Percentiles rank a stretch among this genome's conserved stretches.
These are phyloP conservation scores for Pharnaceum exiguum DNA, from an alignment of 148 eudicot species.

Conservation along the genomic window DNA sequence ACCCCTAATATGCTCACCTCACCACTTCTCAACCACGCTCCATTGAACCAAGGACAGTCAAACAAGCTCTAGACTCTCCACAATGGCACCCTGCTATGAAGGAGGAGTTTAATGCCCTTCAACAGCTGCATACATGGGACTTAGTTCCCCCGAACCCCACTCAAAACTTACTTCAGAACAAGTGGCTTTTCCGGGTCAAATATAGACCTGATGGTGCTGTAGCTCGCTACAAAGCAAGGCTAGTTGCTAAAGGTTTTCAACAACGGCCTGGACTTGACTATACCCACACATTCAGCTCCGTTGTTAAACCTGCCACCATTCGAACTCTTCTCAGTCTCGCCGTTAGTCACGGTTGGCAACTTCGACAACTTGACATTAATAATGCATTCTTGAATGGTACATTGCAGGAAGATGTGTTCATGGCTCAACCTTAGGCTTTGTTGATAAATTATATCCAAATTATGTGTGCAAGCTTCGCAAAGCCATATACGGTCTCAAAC, in stretches of 20 bases:
- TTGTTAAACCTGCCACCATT: background rate
- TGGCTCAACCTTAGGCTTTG: conserved; percentile 2
- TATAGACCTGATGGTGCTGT: background rate
- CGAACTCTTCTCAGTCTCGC: background rate
- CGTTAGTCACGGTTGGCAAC: background rate
- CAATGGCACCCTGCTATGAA: background rate
- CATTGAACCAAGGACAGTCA: background rate
- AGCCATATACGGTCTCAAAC: conserved; percentile 1
- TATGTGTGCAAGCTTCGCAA: background rate
- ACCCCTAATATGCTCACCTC: background rate
- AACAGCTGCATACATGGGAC: background rate
- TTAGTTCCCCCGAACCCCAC: background rate
- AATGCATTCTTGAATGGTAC: background rate
- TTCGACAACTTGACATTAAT: background rate
- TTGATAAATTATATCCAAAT: background rate
- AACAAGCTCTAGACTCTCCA: background rate
- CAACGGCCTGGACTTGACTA: background rate
- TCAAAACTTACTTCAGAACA: background rate
- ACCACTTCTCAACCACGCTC: background rate
- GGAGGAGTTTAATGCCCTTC: background rate
- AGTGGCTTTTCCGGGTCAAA: conserved; percentile 2
- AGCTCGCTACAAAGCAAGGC: background rate
- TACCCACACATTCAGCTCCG: background rate
- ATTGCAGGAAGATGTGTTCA: background rate
- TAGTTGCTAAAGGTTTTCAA: conserved; percentile 2